Conservation (phyloP, 2,329 filamentous ascomycete genomes). For the Thelonectria olida region DNA sequence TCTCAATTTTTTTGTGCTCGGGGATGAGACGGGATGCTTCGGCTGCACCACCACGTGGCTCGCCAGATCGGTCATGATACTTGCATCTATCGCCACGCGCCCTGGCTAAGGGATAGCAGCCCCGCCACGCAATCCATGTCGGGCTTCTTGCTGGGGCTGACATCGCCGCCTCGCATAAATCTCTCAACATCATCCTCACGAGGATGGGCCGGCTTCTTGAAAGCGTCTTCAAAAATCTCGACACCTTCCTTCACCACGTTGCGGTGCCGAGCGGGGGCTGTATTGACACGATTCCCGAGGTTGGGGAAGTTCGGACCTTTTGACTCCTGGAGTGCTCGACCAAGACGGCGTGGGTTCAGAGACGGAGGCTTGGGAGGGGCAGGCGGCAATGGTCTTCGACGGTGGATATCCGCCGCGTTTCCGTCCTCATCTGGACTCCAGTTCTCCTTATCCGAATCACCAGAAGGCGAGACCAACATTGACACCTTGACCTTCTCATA, state of each 20-base stretch:
- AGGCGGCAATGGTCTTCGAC: conserved; percentile 50
- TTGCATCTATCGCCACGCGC: conserved; percentile 77
- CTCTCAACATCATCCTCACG: conserved; percentile 70
- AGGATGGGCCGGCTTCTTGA: conserved; percentile 35
- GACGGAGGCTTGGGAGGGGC: conserved; percentile 36
- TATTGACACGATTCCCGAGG: conserved; percentile 51
- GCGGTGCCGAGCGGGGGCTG: conserved; percentile 50
- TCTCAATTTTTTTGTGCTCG: conserved; percentile 19
- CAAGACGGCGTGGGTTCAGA: conserved; percentile 52
- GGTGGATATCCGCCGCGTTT: conserved; percentile 44
- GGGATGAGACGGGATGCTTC: conserved; percentile 11
- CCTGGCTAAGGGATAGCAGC: conserved; percentile 88
- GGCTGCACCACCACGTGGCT: conserved; percentile 13
- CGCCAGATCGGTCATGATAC: neutral
- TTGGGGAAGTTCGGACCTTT: conserved; percentile 41
- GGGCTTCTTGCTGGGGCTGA: conserved; percentile 76
- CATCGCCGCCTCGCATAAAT: conserved; percentile 74
- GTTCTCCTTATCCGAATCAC: conserved; percentile 95
- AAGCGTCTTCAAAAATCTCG: conserved; percentile 64
- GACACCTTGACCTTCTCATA: conserved; percentile 50
- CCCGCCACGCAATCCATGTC: conserved; percentile 92
- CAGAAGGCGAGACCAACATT: conserved; percentile 48
- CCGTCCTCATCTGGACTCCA: conserved; percentile 70
- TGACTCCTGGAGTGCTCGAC: conserved; percentile 53
- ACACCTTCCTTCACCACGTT: conserved; percentile 46